phyloP scores from a whole-genome alignment of 2,329 filamentous ascomycete species.

The Hansfordia pulvinata region DNA sequence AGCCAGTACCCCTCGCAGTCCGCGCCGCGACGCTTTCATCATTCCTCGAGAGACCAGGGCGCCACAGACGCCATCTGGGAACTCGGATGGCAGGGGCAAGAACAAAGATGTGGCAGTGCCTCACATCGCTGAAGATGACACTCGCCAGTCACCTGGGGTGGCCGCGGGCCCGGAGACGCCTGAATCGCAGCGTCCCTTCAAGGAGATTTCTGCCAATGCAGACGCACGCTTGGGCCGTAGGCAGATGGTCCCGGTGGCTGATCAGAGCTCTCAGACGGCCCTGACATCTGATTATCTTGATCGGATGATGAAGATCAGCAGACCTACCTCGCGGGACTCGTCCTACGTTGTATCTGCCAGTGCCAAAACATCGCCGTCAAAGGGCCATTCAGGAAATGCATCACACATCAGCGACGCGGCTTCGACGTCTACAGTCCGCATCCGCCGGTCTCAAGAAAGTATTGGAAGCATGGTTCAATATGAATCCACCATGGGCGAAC shows the following conservation, averaged over 20 bases:
- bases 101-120: slow-evolving; percentile 22
- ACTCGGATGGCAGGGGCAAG: too few species aligned
- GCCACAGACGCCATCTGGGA: slow-evolving; percentile 25
- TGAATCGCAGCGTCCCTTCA: slow-evolving; percentile 44
- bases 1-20: slow-evolving; percentile 25
- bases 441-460: slow-evolving; percentile 35
- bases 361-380: too few species aligned
- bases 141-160: slow-evolving; percentile 35
- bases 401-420: slow-evolving; percentile 6
- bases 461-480: slow-evolving; percentile 27
- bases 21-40: slow-evolving; percentile 41
- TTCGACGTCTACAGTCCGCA: slow-evolving; percentile 23
- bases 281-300: slow-evolving; percentile 77
- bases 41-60: slow-evolving; percentile 34
- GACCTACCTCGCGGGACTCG: slow-evolving; percentile 12
- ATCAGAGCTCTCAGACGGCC: slow-evolving; percentile 70
- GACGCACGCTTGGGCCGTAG: slow-evolving; percentile 25
- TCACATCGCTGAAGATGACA: slow-evolving; percentile 52
- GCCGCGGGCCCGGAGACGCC: slow-evolving; percentile 29
- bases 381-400: too few species aligned
- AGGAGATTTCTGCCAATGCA: slow-evolving; percentile 48
- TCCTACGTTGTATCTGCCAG: slow-evolving; percentile 7
- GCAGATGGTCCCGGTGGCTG: slow-evolving; percentile 32
- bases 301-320: slow-evolving; percentile 49
- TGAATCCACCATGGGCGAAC: too few species aligned